Evolutionary conservation across 345 rosid species (phyloP).

Genomic region (Clausena lansium): DNA sequence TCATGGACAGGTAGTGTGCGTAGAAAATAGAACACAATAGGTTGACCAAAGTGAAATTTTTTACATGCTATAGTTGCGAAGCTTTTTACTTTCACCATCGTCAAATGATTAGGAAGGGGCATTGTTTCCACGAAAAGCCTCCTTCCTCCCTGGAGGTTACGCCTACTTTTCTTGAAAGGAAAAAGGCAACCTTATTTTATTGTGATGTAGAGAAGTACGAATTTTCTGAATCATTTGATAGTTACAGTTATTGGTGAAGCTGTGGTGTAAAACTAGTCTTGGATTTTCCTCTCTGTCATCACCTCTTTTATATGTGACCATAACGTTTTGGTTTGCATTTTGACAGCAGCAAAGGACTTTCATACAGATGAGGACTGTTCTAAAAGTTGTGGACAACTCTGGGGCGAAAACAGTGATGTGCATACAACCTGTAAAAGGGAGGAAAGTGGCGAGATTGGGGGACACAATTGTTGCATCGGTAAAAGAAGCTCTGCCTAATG

Average conservation of each 20-base stretch:
- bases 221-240: neutral
- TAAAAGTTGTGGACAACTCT: constrained; percentile 84
- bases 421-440: constrained; percentile 71
- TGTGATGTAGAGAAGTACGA: neutral
- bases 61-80: neutral
- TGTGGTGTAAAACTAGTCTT: neutral
- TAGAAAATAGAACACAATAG: neutral
- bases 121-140: neutral
- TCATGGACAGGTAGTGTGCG: neutral
- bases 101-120: neutral
- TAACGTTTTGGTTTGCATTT: neutral
- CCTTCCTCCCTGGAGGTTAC: neutral
- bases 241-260: neutral
- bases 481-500: constrained; percentile 90
- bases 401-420: constrained; percentile 93
- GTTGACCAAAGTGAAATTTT: neutral
- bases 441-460: constrained; percentile 79
- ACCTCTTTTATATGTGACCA: neutral
- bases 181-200: neutral
- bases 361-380: constrained; percentile 86
- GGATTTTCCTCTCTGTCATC: neutral
- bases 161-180: neutral
- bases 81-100: neutral
- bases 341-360: constrained; percentile 72
- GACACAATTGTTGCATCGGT: constrained; percentile 83